Evolutionary conservation across 768 basidiomycete genomes (phyloP), one percentile per base, ranked within the genome.

Genomic region (Scleroderma citrinum): DNA sequence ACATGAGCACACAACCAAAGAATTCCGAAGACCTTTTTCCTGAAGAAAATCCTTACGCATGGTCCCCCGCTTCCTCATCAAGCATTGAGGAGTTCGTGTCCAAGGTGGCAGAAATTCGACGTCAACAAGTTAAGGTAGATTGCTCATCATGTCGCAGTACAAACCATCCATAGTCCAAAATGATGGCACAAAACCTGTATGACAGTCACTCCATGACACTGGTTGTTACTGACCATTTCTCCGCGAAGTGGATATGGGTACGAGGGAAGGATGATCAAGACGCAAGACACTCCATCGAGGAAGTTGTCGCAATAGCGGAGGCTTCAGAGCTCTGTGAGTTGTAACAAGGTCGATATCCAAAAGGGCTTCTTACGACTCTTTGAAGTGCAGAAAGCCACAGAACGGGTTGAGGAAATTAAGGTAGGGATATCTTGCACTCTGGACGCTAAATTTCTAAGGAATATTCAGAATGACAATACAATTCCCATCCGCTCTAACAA

Each of bases 111-210:
- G 29, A 13, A 16, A 21, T 7, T 13, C 19, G 16, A 11, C 47
- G 20, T 12, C 29, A 26, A 36, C 38, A 38, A 2, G 7, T 7
- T 34, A 47, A 20, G 29, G 7, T 31, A 41, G 41, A 30, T n/a
- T 44, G 36, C 51, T 50, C 26, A 54, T 49, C 17, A 24, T 8
- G 16, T 10, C 34, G n/a, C 52, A 87, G 85, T 85, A 79, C 54
- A 83, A 74, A 46, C 86, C 87, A 1, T 87, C 85, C 16, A 83
- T 87, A 84, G 81, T 87, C 10, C 79, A 85, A 55, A 78, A 88
- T 59, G 83, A 87, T 50, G 86, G 85, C 4, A 82, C 73, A 0
- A 87, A 86, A 63, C 85, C 85, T 37, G 86, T 87, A 49, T 60
- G 79, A 52, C 47, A 13, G 12, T 20, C 34, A 50, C n/a, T 1